Evolutionary conservation across 208 protist species (phyloP).

Genomic region (Leishmania amazonensis): DNA sequence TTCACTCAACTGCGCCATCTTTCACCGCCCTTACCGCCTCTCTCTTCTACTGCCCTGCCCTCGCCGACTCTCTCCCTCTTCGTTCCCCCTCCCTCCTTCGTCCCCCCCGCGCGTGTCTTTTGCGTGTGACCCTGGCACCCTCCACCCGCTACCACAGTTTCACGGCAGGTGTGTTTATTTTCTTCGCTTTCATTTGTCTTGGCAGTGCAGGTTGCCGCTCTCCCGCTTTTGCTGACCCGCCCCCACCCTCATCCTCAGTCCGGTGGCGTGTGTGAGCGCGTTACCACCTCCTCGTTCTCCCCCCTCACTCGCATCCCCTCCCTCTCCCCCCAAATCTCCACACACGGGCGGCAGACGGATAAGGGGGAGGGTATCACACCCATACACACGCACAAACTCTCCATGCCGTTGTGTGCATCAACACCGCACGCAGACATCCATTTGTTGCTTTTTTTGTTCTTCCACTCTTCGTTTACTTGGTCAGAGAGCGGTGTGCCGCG

Average conservation of each 20-base stretch:
- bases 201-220: background rate
- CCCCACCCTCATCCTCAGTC: background rate
- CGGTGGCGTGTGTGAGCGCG: background rate
- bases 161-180: background rate
- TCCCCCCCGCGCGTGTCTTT: background rate
- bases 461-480: constrained; percentile 4
- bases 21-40: background rate
- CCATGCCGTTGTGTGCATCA: background rate
- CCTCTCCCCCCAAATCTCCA: background rate
- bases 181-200: background rate
- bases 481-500: background rate
- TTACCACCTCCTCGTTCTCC: background rate
- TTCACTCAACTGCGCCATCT: background rate
- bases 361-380: background rate
- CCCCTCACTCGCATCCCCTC: background rate
- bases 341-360: background rate
- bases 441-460: constrained; percentile 21
- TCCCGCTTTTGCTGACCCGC: background rate
- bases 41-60: background rate
- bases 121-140: background rate
- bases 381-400: background rate
- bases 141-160: background rate
- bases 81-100: background rate
- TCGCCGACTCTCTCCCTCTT: background rate
- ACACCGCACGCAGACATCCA: background rate